phyloP scores from a whole-genome alignment of 202 grass and related monocot genomes.

The Eragrostis tef region DNA sequence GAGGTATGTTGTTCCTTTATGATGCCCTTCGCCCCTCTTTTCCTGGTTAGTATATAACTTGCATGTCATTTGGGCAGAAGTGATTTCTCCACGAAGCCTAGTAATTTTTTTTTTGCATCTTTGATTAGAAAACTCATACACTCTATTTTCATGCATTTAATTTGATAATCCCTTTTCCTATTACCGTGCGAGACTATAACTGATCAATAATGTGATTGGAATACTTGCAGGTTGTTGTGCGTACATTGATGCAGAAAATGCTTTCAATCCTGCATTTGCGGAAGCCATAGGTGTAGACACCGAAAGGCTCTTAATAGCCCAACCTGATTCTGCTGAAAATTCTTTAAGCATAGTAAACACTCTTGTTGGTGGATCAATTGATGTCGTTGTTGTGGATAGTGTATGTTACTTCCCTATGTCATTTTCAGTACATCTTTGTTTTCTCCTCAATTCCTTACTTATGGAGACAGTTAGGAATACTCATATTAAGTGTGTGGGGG shows the following conservation, averaged over 20 bases:
- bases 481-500: not conserved
- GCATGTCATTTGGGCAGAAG: constrained; percentile 17
- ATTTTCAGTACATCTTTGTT: constrained; percentile 10
- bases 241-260: constrained; percentile 94
- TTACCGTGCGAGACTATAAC: not conserved
- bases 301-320: constrained; percentile 78
- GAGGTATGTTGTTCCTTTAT: constrained; percentile 61
- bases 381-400: constrained; percentile 90
- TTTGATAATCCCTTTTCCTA: not conserved
- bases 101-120: not conserved
- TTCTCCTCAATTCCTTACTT: constrained; percentile 23
- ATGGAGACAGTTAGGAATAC: too few species aligned
- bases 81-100: constrained; percentile 6
- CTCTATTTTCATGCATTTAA: not conserved
- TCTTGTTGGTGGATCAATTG: constrained; percentile 81
- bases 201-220: constrained; percentile 38
- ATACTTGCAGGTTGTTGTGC: constrained; percentile 78
- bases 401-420: constrained; percentile 53
- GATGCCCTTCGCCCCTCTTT: not conserved
- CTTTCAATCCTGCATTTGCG: constrained; percentile 71
- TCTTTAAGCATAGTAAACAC: constrained; percentile 94
- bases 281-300: constrained; percentile 81
- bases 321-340: constrained; percentile 86
- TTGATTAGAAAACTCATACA: not conserved
- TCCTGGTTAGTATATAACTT: not conserved